A percentile compares a stretch with the other conserved stretches of the same genome.
Conservation (phyloP, 1,139 yeast genomes). For the Kodamaea anthophila region DNA sequence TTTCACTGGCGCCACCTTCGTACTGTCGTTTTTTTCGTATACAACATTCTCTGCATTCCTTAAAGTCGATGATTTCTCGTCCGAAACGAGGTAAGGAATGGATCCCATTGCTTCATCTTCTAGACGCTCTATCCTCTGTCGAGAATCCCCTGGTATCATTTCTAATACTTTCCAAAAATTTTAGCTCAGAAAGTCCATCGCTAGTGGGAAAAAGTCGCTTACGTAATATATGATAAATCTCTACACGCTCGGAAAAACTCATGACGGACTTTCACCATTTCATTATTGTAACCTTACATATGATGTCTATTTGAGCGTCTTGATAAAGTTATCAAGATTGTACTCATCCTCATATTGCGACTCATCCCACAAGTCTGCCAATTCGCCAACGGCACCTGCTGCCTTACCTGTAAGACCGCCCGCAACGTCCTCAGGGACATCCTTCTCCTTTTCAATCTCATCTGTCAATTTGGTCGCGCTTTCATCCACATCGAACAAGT, state of each 20-base stretch:
- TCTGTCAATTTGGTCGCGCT: conserved; percentile 36
- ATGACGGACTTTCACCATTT: neutral
- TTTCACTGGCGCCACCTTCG: conserved; percentile 19
- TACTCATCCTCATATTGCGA: conserved; percentile 95
- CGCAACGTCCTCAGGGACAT: conserved; percentile 48
- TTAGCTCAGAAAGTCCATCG: too few species aligned
- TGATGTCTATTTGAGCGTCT: conserved; percentile 51
- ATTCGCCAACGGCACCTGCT: conserved; percentile 73
- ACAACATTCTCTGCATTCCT: conserved; percentile 27
- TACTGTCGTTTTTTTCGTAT: conserved; percentile 7
- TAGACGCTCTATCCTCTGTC: conserved; percentile 20
- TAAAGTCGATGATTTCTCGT: conserved; percentile 53
- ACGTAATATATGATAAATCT: conserved; percentile 1
- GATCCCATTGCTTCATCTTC: conserved; percentile 56
- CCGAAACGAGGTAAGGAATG: conserved; percentile 59
- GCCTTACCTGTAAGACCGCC: conserved; percentile 60
- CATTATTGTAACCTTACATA: too few species aligned
- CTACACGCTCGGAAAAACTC: neutral
- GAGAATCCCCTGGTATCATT: conserved; percentile 2
- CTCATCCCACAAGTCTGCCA: conserved; percentile 96
- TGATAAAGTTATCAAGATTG: conserved; percentile 86
- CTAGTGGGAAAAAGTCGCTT: conserved; percentile 1
- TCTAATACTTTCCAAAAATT: too few species aligned
- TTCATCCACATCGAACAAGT: conserved; percentile 75
- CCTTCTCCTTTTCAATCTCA: conserved; percentile 26